Evolutionary conservation across 2,329 filamentous ascomycete species (phyloP), one percentile per base, ranked within the genome.

Genomic region (Calonectria honghensis): DNA sequence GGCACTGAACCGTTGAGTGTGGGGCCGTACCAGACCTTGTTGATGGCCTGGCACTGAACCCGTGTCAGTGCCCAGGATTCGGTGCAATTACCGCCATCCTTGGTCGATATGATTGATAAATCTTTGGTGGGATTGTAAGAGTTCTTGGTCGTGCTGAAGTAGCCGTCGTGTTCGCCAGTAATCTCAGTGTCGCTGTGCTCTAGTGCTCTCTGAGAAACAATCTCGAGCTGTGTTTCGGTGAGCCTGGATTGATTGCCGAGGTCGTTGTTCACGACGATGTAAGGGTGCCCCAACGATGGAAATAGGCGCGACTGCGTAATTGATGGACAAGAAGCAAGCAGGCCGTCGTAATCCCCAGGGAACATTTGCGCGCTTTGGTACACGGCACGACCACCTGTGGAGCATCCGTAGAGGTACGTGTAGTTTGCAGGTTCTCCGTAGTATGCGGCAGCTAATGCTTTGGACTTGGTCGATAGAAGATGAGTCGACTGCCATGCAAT

Each of bases 401-500:
- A 59, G 24, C 54, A 59, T 6, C 54, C 54, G 9, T 59, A 59
- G 3, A 59, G 54, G 14, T 59, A 59, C 20, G 54, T 59, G 24
- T 39, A 59, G 32, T 59, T 59, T n/a, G 54, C 54, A 6, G 32
- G 32, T 14, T 32, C 29, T 6, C 32, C 54, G 14, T 59, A 59
- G 18, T 59, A 59, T 16, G 54, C 54, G 20, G 54, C n/a, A 41
- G 57, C 57, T 18, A 61, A 6, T 1, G 57, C 32, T 27, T 41
- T 41, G 2, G 57, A 39, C 3, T 35, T 59, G 20, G 39, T 32
- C 1, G 54, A 59, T 6, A 61, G 16, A 24, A 61, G n/a, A 14
- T 61, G 57, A 27, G 57, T 61, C 13, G 57, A 61, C 13, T 61
- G 57, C 57, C 57, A 61, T 6, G 57, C 54, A 61, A 61, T 61